A percentile compares a stretch with the other conserved stretches of the same genome.
phyloP scores from a whole-genome alignment of 2,329 filamentous ascomycete genomes.

The Penicillium sp. region DNA sequence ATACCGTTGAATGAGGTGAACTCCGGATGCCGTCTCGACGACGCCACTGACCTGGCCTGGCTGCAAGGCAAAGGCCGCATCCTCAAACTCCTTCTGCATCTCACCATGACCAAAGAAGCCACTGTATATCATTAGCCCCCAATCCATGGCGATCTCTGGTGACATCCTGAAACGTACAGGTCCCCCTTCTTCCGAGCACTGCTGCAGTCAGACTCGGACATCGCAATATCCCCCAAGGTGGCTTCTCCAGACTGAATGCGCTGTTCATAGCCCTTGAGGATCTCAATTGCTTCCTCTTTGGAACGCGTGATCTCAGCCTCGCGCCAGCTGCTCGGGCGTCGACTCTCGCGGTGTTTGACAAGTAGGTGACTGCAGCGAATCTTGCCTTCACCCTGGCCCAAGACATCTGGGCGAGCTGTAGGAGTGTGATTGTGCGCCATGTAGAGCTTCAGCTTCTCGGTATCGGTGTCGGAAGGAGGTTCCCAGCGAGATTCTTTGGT shows the following conservation, averaged over 20 bases:
- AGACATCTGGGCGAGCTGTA: constrained; percentile 30
- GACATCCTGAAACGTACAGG: constrained; percentile 56
- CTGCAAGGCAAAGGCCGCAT: constrained; percentile 86
- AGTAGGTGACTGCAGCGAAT: constrained; percentile 91
- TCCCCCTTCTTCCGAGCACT: constrained; percentile 92
- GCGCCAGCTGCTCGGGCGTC: constrained; percentile 88
- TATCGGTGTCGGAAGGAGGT: constrained; percentile 81
- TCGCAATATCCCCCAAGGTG: constrained; percentile 76
- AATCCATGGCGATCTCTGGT: too few species aligned
- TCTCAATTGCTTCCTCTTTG: constrained; percentile 79
- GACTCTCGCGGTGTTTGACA: constrained; percentile 86
- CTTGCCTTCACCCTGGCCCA: constrained; percentile 64
- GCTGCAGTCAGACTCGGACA: constrained; percentile 89
- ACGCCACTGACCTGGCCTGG: constrained; percentile 81
- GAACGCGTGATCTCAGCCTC: constrained; percentile 82
- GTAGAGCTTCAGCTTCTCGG: constrained; percentile 87
- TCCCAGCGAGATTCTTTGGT: constrained; percentile 95
- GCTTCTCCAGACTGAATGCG: constrained; percentile 69
- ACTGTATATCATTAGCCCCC: constrained; percentile 45
- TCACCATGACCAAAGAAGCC: constrained; percentile 92
- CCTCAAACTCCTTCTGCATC: constrained; percentile 99
- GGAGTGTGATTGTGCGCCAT: constrained; percentile 81
- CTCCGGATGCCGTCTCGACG: constrained; percentile 86
- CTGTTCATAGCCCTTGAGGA: constrained; percentile 71
- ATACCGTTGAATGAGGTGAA: constrained; percentile 94